Percentiles rank a stretch among this genome's conserved stretches.
These are phyloP conservation scores for Podospora pseudocomata DNA, from an alignment of 495 filamentous ascomycete genomes.

Conservation along the genomic window DNA sequence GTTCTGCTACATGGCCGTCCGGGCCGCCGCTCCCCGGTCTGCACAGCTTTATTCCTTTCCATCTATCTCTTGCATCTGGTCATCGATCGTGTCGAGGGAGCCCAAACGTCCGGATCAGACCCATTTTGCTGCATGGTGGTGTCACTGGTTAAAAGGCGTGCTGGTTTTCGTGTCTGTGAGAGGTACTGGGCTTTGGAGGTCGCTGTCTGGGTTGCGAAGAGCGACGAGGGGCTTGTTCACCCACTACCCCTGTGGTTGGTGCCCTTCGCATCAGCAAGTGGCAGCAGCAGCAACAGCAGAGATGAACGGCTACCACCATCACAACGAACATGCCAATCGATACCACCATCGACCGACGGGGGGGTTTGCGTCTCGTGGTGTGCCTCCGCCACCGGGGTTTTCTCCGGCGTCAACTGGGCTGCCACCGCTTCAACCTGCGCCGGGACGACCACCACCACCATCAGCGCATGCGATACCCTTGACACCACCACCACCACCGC, in stretches of 20 bases:
- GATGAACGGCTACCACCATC: background rate
- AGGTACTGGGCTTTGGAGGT: background rate
- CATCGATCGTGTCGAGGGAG: background rate
- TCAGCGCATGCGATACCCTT: background rate
- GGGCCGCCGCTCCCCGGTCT: background rate
- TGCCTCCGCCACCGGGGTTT: background rate
- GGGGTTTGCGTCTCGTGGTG: background rate
- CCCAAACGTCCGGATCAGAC: constrained; percentile 2
- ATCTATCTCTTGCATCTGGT: background rate
- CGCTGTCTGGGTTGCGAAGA: background rate
- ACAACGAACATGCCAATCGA: background rate
- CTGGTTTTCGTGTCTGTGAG: background rate
- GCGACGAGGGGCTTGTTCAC: background rate
- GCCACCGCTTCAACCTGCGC: background rate
- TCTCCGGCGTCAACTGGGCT: background rate
- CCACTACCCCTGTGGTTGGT: background rate
- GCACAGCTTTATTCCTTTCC: background rate
- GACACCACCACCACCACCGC: background rate
- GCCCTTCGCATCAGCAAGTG: background rate
- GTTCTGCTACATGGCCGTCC: background rate
- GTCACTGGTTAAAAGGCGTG: background rate
- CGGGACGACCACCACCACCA: background rate
- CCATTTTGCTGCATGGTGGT: background rate
- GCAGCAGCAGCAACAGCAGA: background rate
- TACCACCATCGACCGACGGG: background rate